Percentiles rank a stretch among this genome's conserved stretches.
phyloP scores from a whole-genome alignment of 306 rosid genomes.

The Oemleria cerasiformis region DNA sequence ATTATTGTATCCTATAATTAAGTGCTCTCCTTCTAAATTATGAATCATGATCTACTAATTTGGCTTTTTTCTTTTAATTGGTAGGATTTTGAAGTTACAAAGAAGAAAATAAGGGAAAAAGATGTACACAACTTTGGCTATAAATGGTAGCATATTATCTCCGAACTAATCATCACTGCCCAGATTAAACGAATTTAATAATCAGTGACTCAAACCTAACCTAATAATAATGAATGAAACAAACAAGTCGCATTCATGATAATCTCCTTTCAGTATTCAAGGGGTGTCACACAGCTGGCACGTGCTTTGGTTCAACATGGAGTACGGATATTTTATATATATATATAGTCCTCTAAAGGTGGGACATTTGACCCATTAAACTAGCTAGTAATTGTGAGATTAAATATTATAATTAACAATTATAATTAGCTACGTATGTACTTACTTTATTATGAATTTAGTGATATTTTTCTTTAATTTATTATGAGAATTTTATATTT shows the following conservation, averaged over 20 bases:
- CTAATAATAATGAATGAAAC: background rate
- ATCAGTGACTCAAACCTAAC: background rate
- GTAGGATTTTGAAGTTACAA: background rate
- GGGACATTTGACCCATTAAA: background rate
- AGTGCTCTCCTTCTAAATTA: background rate
- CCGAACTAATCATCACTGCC: background rate
- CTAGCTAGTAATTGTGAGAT: background rate
- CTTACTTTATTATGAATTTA: too few relatives aligned
- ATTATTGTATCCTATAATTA: background rate
- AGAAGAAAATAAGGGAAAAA: background rate
- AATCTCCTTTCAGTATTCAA: background rate
- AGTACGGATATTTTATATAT: background rate
- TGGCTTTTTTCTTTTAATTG: background rate
- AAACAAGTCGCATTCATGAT: background rate
- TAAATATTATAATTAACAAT: background rate
- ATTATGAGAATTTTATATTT: too few relatives aligned
- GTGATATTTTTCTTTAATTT: too few relatives aligned
- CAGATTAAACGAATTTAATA: background rate
- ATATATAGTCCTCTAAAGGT: background rate
- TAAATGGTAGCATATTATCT: background rate
- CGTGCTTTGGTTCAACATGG: conserved; percentile 2
- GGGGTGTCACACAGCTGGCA: background rate
- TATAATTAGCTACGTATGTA: background rate
- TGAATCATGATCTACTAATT: background rate
- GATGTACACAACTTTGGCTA: background rate